phyloP scores from a whole-genome alignment of 768 basidiomycete genomes.

The Omphalotus guepiniiformis region DNA sequence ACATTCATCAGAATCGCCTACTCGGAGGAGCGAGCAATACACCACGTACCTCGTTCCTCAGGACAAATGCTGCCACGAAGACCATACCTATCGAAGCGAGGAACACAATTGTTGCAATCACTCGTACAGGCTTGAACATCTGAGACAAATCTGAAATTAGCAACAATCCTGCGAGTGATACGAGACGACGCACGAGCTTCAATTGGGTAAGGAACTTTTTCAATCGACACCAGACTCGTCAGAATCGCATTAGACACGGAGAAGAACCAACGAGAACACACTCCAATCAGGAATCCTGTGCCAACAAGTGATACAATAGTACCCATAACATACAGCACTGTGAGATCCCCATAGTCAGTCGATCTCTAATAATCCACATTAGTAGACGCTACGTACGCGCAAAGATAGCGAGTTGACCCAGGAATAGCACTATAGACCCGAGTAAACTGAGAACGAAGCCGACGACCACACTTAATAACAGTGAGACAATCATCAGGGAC shows the following conservation, averaged over 20 bases:
- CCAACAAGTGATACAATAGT: constrained; percentile 79
- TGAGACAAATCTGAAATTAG: constrained; percentile 61
- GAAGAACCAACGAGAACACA: constrained; percentile 34
- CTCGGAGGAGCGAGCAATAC: neutral
- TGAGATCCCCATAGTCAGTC: neutral
- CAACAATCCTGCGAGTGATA: neutral
- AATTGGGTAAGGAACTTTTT: constrained; percentile 74
- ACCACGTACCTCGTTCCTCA: constrained; percentile 56
- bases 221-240: too few relatives aligned
- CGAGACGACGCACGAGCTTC: constrained; percentile 54
- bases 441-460: constrained; percentile 82
- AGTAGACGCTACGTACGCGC: constrained; percentile 50
- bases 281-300: constrained; percentile 89
- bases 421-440: constrained; percentile 72
- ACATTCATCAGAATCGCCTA: neutral
- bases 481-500: neutral
- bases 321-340: constrained; percentile 81
- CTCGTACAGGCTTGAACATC: constrained; percentile 95
- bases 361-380: neutral
- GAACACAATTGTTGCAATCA: constrained; percentile 77
- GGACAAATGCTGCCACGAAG: constrained; percentile 82
- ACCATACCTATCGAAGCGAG: constrained; percentile 76
- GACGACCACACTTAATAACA: constrained; percentile 51
- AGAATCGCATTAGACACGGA: neutral
- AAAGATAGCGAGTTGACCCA: constrained; percentile 66